Percentiles rank a stretch among this genome's conserved stretches.
Evolutionary conservation across 768 basidiomycete genomes (phyloP).

Genomic region (Lentinula boryana): DNA sequence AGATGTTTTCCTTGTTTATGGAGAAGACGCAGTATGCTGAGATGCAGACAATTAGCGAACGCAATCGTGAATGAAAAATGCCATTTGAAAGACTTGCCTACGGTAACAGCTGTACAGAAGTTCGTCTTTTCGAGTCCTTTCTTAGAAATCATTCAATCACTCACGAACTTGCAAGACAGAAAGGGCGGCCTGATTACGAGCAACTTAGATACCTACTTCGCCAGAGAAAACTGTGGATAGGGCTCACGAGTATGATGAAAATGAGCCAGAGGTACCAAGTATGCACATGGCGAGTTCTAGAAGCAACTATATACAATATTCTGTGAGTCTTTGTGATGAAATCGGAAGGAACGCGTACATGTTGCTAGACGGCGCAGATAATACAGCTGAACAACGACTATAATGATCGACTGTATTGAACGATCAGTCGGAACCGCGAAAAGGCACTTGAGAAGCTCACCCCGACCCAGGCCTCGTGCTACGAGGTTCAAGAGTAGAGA

Average conservation of each 20-base stretch:
- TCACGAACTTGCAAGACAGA: slow-evolving; percentile 11
- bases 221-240: too few relatives aligned
- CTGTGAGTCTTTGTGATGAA: background rate
- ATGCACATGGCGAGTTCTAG: slow-evolving; percentile 9
- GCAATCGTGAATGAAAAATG: background rate
- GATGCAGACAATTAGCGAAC: background rate
- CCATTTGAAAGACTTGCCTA: background rate
- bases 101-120: background rate
- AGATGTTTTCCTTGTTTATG: slow-evolving; percentile 8
- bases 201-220: too few relatives aligned
- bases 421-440: background rate
- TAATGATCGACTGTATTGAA: slow-evolving; percentile 8
- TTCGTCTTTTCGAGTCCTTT: too few relatives aligned
- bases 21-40: slow-evolving; percentile 11
- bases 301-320: slow-evolving; percentile 2
- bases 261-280: slow-evolving; percentile 11
- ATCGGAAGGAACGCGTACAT: slow-evolving; percentile 3
- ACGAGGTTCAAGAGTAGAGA: background rate
- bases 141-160: background rate
- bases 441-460: background rate
- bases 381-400: slow-evolving; percentile 11
- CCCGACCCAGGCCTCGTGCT: background rate
- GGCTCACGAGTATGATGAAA: slow-evolving; percentile 6
- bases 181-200: slow-evolving; percentile 4
- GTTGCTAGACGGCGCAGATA: slow-evolving; percentile 10